phyloP scores from a whole-genome alignment of 441 rosid species.

The Jatropha multifida region DNA sequence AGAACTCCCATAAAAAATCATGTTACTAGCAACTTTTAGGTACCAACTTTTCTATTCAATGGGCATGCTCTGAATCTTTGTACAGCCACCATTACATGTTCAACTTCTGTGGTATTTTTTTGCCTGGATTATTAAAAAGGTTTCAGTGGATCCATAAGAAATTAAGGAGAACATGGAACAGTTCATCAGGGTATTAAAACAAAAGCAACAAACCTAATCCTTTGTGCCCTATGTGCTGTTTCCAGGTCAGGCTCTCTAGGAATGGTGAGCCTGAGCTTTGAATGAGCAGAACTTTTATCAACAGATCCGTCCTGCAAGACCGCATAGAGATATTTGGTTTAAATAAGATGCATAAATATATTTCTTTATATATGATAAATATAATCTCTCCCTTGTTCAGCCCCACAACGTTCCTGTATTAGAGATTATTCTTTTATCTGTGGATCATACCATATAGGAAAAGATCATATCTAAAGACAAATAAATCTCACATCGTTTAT shows the following conservation, averaged over 20 bases:
- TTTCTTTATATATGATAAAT: background rate
- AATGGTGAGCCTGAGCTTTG: conserved; percentile 66
- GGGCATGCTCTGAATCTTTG: conserved; percentile 87
- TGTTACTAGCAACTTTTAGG: conserved; percentile 15
- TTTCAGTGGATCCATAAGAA: background rate
- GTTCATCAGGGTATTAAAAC: background rate
- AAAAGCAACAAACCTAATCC: conserved; percentile 51
- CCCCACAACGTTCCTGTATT: background rate
- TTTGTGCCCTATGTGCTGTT: conserved; percentile 82
- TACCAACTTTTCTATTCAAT: conserved; percentile 78
- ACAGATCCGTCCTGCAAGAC: conserved; percentile 50
- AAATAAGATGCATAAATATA: background rate
- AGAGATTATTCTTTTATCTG: background rate
- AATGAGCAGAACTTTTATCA: conserved; percentile 37
- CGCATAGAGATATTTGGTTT: conserved; percentile 19
- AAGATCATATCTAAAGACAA: background rate
- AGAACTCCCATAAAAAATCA: conserved; percentile 6
- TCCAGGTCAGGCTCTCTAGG: conserved; percentile 92
- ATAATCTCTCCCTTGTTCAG: background rate
- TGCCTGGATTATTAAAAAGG: conserved; percentile 52
- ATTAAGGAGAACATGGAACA: background rate
- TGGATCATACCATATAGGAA: background rate
- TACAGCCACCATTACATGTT: conserved; percentile 34
- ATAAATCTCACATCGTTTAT: background rate
- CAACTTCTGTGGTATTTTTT: conserved; percentile 45